These are phyloP conservation scores for Eragrostis nindensis DNA, from an alignment of 176 grass and related monocot species.

Conservation along the genomic window DNA sequence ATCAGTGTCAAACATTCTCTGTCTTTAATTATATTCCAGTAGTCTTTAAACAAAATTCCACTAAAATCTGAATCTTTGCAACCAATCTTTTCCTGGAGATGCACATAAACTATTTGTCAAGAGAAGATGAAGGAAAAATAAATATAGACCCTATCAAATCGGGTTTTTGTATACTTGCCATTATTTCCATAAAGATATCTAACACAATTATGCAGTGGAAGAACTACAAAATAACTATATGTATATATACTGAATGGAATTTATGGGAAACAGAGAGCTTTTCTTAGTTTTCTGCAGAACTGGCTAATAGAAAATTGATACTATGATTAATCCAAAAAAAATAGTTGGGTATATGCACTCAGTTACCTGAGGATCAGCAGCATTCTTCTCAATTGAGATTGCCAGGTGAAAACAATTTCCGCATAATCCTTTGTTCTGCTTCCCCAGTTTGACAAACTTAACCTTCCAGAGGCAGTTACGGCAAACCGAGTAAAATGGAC, in stretches of 20 bases:
- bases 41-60: conserved; percentile 77
- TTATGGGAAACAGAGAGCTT: background rate
- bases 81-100: conserved; percentile 55
- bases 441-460: conserved; percentile 64
- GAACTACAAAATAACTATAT: conserved; percentile 14
- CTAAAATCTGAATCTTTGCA: conserved; percentile 40
- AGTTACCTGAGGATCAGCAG: conserved; percentile 47
- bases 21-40: conserved; percentile 76
- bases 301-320: conserved; percentile 16
- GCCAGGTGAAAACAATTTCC: conserved; percentile 57
- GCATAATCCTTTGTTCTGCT: conserved; percentile 75
- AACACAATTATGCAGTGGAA: conserved; percentile 27
- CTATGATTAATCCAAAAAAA: conserved; percentile 14
- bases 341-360: conserved; percentile 13
- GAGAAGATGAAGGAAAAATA: conserved; percentile 14
- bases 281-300: background rate
- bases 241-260: background rate
- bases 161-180: conserved; percentile 25
- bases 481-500: conserved; percentile 71
- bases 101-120: conserved; percentile 38
- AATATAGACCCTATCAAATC: conserved; percentile 21
- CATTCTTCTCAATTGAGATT: conserved; percentile 51
- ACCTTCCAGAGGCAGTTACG: conserved; percentile 52
- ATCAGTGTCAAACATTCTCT: conserved; percentile 60
- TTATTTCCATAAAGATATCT: conserved; percentile 5